These are phyloP conservation scores for Coniella lustricola DNA, from an alignment of 2,329 filamentous ascomycete species.

Conservation along the genomic window DNA sequence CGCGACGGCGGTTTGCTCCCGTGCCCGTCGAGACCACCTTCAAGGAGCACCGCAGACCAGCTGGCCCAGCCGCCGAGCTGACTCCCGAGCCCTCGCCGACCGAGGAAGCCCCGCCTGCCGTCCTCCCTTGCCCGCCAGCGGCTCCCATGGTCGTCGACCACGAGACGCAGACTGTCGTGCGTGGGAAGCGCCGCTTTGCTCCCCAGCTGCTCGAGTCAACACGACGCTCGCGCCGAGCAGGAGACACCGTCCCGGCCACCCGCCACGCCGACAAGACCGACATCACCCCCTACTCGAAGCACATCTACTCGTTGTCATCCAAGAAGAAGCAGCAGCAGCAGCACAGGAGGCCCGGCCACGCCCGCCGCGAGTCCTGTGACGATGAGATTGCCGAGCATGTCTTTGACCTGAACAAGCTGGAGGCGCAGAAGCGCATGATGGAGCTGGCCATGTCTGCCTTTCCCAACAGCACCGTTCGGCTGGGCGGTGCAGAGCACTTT, in stretches of 20 bases:
- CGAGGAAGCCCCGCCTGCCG: slow-evolving; percentile 21
- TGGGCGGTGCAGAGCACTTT: slow-evolving; percentile 66
- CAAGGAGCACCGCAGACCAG: slow-evolving; percentile 46
- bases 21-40: slow-evolving; percentile 67
- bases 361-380: slow-evolving; percentile 65
- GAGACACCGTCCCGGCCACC: slow-evolving; percentile 56
- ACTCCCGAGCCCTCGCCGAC: slow-evolving; percentile 52
- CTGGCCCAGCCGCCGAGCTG: slow-evolving; percentile 35
- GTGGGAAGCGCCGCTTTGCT: slow-evolving; percentile 51
- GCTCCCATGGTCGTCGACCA: slow-evolving; percentile 16
- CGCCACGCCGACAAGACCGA: slow-evolving; percentile 65
- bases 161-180: slow-evolving; percentile 16
- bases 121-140: slow-evolving; percentile 28
- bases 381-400: slow-evolving; percentile 70
- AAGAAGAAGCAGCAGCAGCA: slow-evolving; percentile 34
- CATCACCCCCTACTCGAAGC: slow-evolving; percentile 57
- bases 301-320: slow-evolving; percentile 47
- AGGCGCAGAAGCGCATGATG: slow-evolving; percentile 72
- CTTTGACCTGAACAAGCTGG: slow-evolving; percentile 70
- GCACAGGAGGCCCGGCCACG: slow-evolving; percentile 32
- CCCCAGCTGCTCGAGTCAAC: slow-evolving; percentile 79
- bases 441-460: slow-evolving; percentile 72
- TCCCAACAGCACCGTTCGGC: slow-evolving; percentile 62
- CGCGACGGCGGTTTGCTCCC: slow-evolving; percentile 56
- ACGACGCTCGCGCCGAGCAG: slow-evolving; percentile 60